Evolutionary conservation across 768 basidiomycete species (phyloP).

Genomic region (Mycena epipterygia): DNA sequence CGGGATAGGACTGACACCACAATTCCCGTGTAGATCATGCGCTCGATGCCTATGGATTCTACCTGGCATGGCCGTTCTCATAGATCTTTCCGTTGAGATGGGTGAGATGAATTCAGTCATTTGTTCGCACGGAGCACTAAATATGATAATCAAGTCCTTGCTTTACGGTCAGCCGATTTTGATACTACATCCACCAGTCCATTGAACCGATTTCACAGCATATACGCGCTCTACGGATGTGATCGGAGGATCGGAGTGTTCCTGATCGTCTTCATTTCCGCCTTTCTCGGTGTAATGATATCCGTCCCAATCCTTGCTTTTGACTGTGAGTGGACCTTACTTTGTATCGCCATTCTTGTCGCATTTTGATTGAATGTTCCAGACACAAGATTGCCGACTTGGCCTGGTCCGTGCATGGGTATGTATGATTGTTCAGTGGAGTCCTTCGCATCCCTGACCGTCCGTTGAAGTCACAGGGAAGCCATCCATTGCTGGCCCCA

Average conservation of each 20-base stretch:
- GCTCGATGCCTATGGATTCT: conserved; percentile 29
- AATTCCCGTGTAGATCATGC: conserved; percentile 14
- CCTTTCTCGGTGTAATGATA: conserved; percentile 35
- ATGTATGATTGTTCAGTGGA: not conserved
- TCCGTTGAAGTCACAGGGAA: conserved; percentile 27
- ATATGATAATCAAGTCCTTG: conserved; percentile 14
- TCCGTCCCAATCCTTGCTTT: conserved; percentile 35
- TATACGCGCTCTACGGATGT: conserved; percentile 30
- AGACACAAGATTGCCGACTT: conserved; percentile 31
- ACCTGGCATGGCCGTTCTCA: conserved; percentile 34
- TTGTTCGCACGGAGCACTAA: not conserved
- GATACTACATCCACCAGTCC: not conserved
- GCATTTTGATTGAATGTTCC: not conserved
- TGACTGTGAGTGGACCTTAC: conserved; percentile 18
- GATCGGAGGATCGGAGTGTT: conserved; percentile 20
- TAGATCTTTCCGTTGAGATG: conserved; percentile 32
- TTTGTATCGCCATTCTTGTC: not conserved
- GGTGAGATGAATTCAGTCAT: conserved; percentile 7
- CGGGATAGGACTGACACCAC: not conserved
- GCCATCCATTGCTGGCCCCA: conserved; percentile 35
- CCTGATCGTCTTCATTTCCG: conserved; percentile 21
- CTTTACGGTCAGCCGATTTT: conserved; percentile 19
- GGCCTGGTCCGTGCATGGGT: conserved; percentile 36
- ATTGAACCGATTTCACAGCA: not conserved
- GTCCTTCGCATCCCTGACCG: no score